Evolutionary conservation across 2,329 filamentous ascomycete species (phyloP), one percentile per base, ranked within the genome.

Genomic region (Colletotrichum shisoi): DNA sequence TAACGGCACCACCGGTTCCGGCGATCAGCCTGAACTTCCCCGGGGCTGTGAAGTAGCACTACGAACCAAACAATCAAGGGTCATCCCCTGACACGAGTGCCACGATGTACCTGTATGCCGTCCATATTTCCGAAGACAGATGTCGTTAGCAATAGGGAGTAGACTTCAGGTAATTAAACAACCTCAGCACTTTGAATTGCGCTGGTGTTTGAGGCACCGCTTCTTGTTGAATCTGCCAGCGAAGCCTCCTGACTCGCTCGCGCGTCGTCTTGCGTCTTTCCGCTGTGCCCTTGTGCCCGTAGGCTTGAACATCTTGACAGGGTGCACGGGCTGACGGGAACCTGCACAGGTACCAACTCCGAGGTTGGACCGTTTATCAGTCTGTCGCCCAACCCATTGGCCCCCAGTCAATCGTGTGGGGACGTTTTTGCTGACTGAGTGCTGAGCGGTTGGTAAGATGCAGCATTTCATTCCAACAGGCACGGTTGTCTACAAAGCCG

Each of bases 301-400:
- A 49, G 44, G 19, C 24, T 49, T 31, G 19, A 31, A 49, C 11
- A 15, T 21, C 46, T 2, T 2, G 13, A 31, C 46, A 31, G 8
- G 19, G 24, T 31, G 46, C 19, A 15, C 13, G 13, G 46, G 46
- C 21, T 13, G 12, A 9, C 44, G 3, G 9, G 4, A 3, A 9
- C 4, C 7, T 31, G 21, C 5, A 31, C 21, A 49, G 46, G 31
- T 15, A 31, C 27, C 15, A n/a, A 52, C 49, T 34, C 44, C 19
- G 49, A 52, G 49, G 21, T 52, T 52, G n/a, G 49, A 52, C 49
- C 15, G 17, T 37, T 27, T n/a, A 15, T 52, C n/a, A 49, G 27
- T 34, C 49, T 9, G 49, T n/a, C 49, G 49, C 15, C 12, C 17
- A 52, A 9, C n/a, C 49, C 24, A 9, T 37, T 9, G 31, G 49